These are phyloP conservation scores for Calcarisporium arbuscula DNA, from an alignment of 2,329 filamentous ascomycete genomes.

Conservation along the genomic window DNA sequence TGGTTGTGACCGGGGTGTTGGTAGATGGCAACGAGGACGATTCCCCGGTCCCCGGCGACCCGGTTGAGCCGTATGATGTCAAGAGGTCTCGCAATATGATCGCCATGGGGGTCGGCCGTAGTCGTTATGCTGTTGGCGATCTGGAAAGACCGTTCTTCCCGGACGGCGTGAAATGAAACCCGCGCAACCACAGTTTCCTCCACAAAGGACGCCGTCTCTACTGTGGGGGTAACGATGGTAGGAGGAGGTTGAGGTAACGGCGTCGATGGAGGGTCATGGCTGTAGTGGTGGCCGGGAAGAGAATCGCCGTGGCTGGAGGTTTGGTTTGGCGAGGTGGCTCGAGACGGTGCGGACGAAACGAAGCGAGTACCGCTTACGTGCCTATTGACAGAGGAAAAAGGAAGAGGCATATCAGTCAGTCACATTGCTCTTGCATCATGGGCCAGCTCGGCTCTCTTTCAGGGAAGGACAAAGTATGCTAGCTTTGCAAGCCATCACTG, in stretches of 20 bases:
- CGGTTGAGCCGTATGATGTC: constrained; percentile 69
- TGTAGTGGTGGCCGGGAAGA: constrained; percentile 23
- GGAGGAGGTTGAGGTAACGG: constrained; percentile 26
- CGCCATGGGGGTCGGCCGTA: constrained; percentile 63
- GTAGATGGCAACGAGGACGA: constrained; percentile 76
- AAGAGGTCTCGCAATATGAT: constrained; percentile 74
- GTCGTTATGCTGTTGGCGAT: constrained; percentile 67
- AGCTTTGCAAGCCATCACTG: constrained; percentile 7
- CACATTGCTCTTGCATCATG: too few relatives aligned
- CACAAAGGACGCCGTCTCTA: constrained; percentile 46
- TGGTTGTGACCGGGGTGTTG: constrained; percentile 71
- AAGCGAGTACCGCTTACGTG: constrained; percentile 61
- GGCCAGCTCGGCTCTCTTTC: too few relatives aligned
- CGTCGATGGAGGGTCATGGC: constrained; percentile 33
- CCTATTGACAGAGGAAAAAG: constrained; percentile 32
- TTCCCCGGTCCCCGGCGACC: constrained; percentile 60
- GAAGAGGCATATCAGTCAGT: too few relatives aligned
- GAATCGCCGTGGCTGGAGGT: constrained; percentile 27
- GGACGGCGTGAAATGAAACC: constrained; percentile 73
- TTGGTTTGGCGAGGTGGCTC: constrained; percentile 39
- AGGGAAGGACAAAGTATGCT: too few relatives aligned
- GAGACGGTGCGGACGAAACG: constrained; percentile 42
- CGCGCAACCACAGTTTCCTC: constrained; percentile 71
- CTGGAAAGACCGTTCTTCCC: constrained; percentile 83
- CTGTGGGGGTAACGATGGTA: constrained; percentile 25